phyloP scores from a whole-genome alignment of 768 basidiomycete species.

The Bullera alba region DNA sequence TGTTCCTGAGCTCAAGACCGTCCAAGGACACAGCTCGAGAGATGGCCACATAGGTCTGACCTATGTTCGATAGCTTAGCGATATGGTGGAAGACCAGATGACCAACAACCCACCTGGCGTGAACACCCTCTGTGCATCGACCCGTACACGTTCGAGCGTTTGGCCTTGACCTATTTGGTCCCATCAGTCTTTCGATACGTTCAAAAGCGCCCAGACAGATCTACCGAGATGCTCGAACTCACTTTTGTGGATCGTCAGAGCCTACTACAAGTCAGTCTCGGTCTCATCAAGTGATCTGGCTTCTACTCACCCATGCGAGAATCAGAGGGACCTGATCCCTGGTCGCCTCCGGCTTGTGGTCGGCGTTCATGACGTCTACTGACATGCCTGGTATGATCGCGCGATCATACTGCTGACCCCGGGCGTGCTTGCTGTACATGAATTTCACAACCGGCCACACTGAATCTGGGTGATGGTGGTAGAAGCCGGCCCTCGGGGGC shows the following conservation, averaged over 20 bases:
- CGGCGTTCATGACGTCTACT: constrained; percentile 30
- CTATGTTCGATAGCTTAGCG: constrained; percentile 2
- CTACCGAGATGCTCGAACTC: no score
- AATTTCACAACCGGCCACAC: constrained; percentile 34
- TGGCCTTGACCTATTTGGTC: constrained; percentile 22
- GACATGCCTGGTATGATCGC: constrained; percentile 22
- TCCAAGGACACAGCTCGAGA: constrained; percentile 42
- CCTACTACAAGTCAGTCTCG: constrained; percentile 1
- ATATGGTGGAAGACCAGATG: background rate
- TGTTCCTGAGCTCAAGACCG: constrained; percentile 30
- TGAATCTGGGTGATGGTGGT: constrained; percentile 2
- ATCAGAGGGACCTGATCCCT: constrained; percentile 67
- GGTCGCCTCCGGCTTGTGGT: constrained; percentile 21
- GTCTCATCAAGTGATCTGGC: background rate
- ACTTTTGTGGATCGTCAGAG: constrained; percentile 16
- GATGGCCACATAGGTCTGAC: constrained; percentile 41
- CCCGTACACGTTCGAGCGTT: constrained; percentile 78
- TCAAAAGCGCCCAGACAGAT: background rate
- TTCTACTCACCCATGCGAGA: constrained; percentile 56
- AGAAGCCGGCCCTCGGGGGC: constrained; percentile 4
- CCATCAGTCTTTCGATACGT: constrained; percentile 1
- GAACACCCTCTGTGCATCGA: constrained; percentile 82
- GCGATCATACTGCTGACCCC: background rate
- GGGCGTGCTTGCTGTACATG: constrained; percentile 15
- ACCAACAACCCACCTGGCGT: constrained; percentile 46